These are phyloP conservation scores for Gyrodon lividus DNA, from an alignment of 768 basidiomycete genomes.

Conservation along the genomic window DNA sequence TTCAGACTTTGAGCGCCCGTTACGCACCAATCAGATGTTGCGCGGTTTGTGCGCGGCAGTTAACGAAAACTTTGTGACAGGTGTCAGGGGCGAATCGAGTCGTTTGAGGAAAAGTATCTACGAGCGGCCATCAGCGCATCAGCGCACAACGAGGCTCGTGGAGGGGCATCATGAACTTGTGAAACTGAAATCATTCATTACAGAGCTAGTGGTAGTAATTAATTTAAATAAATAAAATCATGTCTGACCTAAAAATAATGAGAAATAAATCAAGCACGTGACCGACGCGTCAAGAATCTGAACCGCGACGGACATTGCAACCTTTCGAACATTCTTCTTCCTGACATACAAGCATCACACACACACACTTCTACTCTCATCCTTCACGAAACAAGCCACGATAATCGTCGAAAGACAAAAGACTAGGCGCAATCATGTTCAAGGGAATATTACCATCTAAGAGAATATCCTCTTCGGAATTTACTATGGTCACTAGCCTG, in stretches of 20 bases:
- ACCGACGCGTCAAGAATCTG: slow-evolving; percentile 30
- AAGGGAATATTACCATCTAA: slow-evolving; percentile 75
- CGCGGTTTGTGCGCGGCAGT: background rate
- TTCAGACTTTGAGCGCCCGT: slow-evolving; percentile 6
- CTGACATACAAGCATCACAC: background rate
- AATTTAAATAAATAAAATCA: too few relatives aligned
- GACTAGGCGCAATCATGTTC: slow-evolving; percentile 52
- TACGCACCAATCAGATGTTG: slow-evolving; percentile 17
- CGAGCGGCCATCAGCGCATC: too few relatives aligned
- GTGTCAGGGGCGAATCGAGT: too few relatives aligned
- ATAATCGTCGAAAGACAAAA: slow-evolving; percentile 2
- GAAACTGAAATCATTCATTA: too few relatives aligned
- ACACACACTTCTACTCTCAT: background rate
- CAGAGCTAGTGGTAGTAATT: too few relatives aligned
- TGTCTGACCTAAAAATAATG: too few relatives aligned
- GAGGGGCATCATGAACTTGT: too few relatives aligned
- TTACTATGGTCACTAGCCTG: slow-evolving; percentile 65
- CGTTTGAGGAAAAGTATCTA: too few relatives aligned
- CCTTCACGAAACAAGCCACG: slow-evolving; percentile 4
- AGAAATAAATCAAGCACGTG: slow-evolving; percentile 24
- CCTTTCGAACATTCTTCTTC: background rate
- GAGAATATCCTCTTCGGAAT: slow-evolving; percentile 64
- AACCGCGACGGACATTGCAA: slow-evolving; percentile 26
- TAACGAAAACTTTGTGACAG: too few relatives aligned
- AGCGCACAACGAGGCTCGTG: too few relatives aligned